Conservation (phyloP, 805 yeast genomes). For the Suhomyces canberraensis region DNA sequence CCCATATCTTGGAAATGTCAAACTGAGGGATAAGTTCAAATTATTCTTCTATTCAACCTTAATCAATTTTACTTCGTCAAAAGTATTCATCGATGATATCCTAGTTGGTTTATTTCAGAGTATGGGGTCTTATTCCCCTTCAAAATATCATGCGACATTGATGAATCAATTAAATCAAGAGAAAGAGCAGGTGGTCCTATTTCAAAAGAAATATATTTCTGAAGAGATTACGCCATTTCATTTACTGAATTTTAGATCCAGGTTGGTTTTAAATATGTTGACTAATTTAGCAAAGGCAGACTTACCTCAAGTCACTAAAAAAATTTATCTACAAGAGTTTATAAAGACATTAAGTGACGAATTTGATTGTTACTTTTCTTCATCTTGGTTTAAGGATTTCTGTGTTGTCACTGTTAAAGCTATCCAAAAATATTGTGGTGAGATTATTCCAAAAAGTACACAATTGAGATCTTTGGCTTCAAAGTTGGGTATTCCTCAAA, state of each 20-base stretch:
- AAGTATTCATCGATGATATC: conserved; percentile 21
- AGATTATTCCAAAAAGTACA: conserved; percentile 11
- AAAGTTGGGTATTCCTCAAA: conserved; percentile 27
- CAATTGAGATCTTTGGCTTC: conserved; percentile 19
- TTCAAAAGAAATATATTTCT: conserved; percentile 14
- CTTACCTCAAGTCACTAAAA: conserved; percentile 11
- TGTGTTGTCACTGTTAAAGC: conserved; percentile 26
- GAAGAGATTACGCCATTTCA: conserved; percentile 17
- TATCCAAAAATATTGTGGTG: conserved; percentile 17
- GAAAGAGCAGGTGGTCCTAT: conserved; percentile 15
- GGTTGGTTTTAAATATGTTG: conserved; percentile 18
- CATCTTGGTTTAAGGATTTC: conserved; percentile 26
- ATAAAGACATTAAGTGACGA: conserved; percentile 24
- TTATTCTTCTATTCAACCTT: conserved; percentile 26
- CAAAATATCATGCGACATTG: conserved; percentile 24
- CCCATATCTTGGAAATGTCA: conserved; percentile 38
- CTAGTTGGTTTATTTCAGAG: conserved; percentile 20
- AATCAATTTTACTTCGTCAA: conserved; percentile 17
- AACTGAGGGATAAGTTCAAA: conserved; percentile 33
- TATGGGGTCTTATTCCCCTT: conserved; percentile 23
- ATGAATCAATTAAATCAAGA: conserved; percentile 16
- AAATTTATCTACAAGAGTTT: conserved; percentile 17
- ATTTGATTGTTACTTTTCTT: conserved; percentile 21
- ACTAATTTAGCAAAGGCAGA: conserved; percentile 14
- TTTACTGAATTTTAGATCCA: conserved; percentile 17